Conservation (phyloP, 495 filamentous ascomycete genomes). For the Aspergillus nanangensis region DNA sequence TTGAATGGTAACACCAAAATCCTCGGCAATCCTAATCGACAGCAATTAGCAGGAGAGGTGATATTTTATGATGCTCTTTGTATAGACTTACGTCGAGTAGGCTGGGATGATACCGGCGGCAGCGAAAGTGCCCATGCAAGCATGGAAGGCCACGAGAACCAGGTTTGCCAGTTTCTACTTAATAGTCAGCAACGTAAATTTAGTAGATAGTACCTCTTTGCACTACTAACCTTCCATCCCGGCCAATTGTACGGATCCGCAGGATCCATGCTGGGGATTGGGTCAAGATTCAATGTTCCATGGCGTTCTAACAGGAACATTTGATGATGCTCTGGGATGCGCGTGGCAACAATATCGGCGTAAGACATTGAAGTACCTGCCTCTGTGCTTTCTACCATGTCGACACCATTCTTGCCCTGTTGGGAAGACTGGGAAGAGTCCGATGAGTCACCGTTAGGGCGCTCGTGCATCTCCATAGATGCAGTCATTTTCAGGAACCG, state of each 20-base stretch:
- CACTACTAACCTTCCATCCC: conserved; percentile 46
- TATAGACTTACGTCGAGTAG: conserved; percentile 22
- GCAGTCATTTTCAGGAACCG: conserved; percentile 16
- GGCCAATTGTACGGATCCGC: conserved; percentile 57
- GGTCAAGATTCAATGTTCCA: conserved; percentile 51
- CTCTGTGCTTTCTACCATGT: conserved; percentile 30
- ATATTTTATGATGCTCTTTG: neutral
- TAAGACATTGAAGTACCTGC: conserved; percentile 22
- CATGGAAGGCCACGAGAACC: conserved; percentile 50
- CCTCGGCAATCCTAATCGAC: conserved; percentile 32
- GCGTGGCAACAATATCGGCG: conserved; percentile 25
- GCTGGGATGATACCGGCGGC: conserved; percentile 51
- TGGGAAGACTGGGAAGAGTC: conserved; percentile 7
- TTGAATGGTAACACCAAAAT: conserved; percentile 36
- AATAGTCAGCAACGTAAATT: no score
- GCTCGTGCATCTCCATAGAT: conserved; percentile 17
- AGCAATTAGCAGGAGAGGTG: no score
- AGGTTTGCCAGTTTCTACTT: conserved; percentile 50
- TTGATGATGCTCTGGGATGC: conserved; percentile 35
- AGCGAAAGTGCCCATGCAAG: conserved; percentile 52
- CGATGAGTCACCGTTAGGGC: conserved; percentile 12
- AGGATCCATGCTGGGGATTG: conserved; percentile 43
- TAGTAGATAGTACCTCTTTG: no score
- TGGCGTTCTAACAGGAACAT: conserved; percentile 50
- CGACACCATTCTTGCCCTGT: conserved; percentile 24